A percentile compares a stretch with the other conserved stretches of the same genome.
Conservation (phyloP, 2,329 filamentous ascomycete genomes). For the Colletotrichum cuscutae region DNA sequence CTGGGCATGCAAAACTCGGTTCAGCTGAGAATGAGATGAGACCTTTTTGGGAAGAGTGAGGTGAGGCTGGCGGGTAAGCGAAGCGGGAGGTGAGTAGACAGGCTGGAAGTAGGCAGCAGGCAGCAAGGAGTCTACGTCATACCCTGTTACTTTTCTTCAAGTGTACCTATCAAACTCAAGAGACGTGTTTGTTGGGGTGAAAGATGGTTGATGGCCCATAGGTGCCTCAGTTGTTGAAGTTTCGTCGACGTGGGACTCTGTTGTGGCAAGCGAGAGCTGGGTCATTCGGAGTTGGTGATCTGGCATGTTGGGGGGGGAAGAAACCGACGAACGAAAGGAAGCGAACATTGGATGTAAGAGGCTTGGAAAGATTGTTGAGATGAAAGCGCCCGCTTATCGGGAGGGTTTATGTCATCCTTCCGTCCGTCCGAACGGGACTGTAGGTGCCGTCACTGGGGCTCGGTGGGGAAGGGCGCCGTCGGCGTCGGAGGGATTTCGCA, state of each 20-base stretch:
- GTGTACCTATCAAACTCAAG: not conserved
- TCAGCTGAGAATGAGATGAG: not conserved
- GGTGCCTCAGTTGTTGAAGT: not conserved
- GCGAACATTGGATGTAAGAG: not conserved
- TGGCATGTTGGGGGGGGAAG: conserved; percentile 27
- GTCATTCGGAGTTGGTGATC: not conserved
- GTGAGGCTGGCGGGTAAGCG: not conserved
- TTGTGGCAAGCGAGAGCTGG: not conserved
- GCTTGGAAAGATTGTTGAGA: not conserved
- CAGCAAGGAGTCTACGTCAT: not conserved
- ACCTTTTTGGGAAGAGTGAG: not conserved
- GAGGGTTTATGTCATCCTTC: not conserved
- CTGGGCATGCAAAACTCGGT: not conserved
- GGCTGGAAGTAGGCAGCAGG: not conserved
- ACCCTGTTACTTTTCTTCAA: not conserved
- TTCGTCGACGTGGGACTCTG: no score
- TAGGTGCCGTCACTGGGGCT: not conserved
- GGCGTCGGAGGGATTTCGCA: not conserved
- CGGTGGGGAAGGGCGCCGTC: not conserved
- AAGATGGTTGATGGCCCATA: not conserved
- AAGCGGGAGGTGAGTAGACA: not conserved
- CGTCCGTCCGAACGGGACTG: not conserved
- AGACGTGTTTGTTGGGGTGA: not conserved
- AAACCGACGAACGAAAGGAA: not conserved
- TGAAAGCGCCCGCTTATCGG: not conserved